These are phyloP conservation scores for Starmera pachycereana DNA, from an alignment of 805 yeast species.

Conservation along the genomic window DNA sequence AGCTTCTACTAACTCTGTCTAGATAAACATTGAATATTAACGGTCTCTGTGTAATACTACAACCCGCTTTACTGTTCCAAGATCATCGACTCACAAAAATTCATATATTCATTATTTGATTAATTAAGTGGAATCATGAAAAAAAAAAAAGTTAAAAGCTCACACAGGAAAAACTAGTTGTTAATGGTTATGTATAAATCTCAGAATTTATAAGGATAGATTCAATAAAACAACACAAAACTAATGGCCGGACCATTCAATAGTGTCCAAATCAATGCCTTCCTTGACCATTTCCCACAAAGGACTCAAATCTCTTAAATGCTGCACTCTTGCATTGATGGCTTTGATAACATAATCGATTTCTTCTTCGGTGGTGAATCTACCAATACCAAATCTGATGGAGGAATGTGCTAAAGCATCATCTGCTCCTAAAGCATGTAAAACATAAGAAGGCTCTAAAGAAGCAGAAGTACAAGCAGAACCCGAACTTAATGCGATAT, in stretches of 20 bases:
- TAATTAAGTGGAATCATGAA: too few species aligned
- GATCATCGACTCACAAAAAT: too few species aligned
- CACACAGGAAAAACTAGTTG: too few species aligned
- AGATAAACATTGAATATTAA: too few species aligned
- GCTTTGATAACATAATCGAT: conserved; percentile 89
- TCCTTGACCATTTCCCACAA: conserved; percentile 99
- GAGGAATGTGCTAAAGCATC: conserved; percentile 98
- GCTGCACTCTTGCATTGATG: conserved; percentile 79
- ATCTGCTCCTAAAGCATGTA: conserved; percentile 95
- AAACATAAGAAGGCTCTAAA: conserved; percentile 91
- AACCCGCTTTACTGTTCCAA: too few species aligned
- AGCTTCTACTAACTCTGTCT: too few species aligned
- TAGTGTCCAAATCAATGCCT: conserved; percentile 87
- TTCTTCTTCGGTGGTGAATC: conserved; percentile 95
- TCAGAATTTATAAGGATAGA: too few species aligned
- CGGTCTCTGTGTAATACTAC: too few species aligned
- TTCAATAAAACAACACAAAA: too few species aligned
- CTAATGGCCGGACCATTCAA: conserved; percentile 97
- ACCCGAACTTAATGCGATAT: conserved; percentile 91
- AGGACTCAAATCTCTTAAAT: conserved; percentile 87
- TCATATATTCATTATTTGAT: too few species aligned
- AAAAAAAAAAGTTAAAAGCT: too few species aligned
- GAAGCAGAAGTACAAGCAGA: conserved; percentile 99
- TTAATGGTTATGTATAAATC: too few species aligned
- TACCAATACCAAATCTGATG: conserved; percentile 92